phyloP scores from a whole-genome alignment of 257 asterid species.

The Salvia splendens region DNA sequence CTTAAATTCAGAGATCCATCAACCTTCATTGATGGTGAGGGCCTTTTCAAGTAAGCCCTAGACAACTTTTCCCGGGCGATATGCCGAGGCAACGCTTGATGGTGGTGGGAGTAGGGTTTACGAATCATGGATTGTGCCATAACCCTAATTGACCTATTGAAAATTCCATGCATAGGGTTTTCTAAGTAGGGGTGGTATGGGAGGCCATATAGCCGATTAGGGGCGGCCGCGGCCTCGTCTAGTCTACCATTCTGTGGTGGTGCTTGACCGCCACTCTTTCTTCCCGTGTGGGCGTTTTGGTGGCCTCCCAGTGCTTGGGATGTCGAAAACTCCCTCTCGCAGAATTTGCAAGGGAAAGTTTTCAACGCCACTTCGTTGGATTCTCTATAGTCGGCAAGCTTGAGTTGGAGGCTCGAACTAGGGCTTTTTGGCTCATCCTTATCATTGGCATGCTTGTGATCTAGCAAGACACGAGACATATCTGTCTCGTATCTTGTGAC shows the following conservation, averaged over 20 bases:
- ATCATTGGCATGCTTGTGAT: slow-evolving; percentile 41
- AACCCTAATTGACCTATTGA: slow-evolving; percentile 46
- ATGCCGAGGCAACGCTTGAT: no score
- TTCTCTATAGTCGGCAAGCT: slow-evolving; percentile 19
- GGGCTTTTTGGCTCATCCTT: slow-evolving; percentile 30
- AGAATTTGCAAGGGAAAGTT: slow-evolving; percentile 55
- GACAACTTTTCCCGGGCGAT: no score
- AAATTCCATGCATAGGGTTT: no score
- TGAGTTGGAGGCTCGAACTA: slow-evolving; percentile 42
- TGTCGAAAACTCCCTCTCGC: slow-evolving; percentile 66
- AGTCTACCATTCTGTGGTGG: slow-evolving; percentile 43
- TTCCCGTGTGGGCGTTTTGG: slow-evolving; percentile 75
- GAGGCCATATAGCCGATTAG: slow-evolving; percentile 37
- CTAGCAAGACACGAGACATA: slow-evolving; percentile 37
- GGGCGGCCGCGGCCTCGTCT: slow-evolving; percentile 23
- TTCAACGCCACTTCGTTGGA: slow-evolving; percentile 38
- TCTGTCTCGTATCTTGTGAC: no score
- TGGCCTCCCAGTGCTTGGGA: slow-evolving; percentile 82
- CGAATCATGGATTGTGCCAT: slow-evolving; percentile 47
- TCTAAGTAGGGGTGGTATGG: slow-evolving; percentile 46
- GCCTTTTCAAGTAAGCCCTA: no score
- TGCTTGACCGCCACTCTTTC: slow-evolving; percentile 63
- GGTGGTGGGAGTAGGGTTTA: slow-evolving; percentile 43
- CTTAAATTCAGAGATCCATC: slow-evolving; percentile 29
- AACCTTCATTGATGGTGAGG: no score